These are phyloP conservation scores for Phytophthora nicotianae DNA, from an alignment of 352 stramenopile species.

Conservation along the genomic window DNA sequence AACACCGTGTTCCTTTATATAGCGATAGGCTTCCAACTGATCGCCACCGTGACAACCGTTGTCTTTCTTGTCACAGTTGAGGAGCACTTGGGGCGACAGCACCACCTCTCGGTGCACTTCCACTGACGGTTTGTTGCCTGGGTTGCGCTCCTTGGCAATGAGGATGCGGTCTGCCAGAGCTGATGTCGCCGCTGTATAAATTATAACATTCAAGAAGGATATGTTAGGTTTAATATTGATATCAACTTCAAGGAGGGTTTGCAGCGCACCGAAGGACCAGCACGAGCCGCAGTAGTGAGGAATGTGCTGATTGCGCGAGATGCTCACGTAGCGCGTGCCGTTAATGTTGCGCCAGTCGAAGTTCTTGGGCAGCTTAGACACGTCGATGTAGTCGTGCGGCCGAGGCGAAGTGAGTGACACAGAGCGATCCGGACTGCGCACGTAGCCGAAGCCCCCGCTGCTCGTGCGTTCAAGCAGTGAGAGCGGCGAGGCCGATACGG, in stretches of 20 bases:
- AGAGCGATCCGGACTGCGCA: conserved; percentile 74
- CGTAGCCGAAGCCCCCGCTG: conserved; percentile 60
- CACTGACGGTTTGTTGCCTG: conserved; percentile 51
- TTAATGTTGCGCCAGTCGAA: conserved; percentile 94
- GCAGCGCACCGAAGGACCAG: conserved; percentile 77
- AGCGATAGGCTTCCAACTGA: conserved; percentile 92
- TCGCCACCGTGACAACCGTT: conserved; percentile 93
- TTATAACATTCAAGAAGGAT: neutral
- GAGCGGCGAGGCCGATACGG: conserved; percentile 4
- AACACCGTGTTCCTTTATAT: conserved; percentile 91
- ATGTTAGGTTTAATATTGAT: neutral
- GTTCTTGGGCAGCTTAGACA: conserved; percentile 82
- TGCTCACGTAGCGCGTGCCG: conserved; percentile 80
- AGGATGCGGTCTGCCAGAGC: conserved; percentile 86
- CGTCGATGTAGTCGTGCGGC: conserved; percentile 73
- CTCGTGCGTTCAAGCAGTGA: conserved; percentile 8
- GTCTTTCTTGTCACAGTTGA: conserved; percentile 91
- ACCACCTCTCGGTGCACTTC: conserved; percentile 83
- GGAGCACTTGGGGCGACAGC: conserved; percentile 82
- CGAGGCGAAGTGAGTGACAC: conserved; percentile 62
- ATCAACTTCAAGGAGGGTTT: conserved; percentile 21
- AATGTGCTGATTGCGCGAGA: conserved; percentile 88
- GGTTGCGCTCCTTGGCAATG: conserved; percentile 75
- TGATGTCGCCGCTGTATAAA: conserved; percentile 70
- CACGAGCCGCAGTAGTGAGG: conserved; percentile 91